Base-by-base conservation (phyloP, 164 flowering plant species). In the Kingdonia uniflora region DNA sequence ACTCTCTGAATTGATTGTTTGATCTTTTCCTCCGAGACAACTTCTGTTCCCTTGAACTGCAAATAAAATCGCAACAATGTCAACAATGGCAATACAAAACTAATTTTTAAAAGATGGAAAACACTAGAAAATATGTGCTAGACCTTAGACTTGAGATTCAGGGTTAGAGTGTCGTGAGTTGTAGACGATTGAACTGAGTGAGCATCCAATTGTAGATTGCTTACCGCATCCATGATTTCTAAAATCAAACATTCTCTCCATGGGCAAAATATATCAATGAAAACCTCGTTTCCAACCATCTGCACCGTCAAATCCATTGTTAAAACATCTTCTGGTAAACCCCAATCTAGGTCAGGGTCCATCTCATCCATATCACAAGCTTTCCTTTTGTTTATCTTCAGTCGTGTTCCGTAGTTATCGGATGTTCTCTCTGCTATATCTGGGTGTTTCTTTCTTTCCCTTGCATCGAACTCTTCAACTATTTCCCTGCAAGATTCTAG, bases 101-200 rank as follows among this genome's bases (percentile, higher is more conserved):
- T 23, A 13, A 2, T 1, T 6, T 17, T 3, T 26, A 3, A 11
- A 15, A 15, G 11, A 17, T 40, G 17, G n/a, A 44, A 42, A 13
- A 43, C 12, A 42, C 14, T 1, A 26, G 12, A 33, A 39, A 25
- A 40, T 12, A 54, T 25, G 22, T 42, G 1, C 1, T 3, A 13
- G 21, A 87, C 97, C 98, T 87, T 80, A 14, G 98, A 75, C 68
- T 72, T 78, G 8, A 85, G 72, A 25, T 62, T 67, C 46, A 91
- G 33, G n/a, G 65, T 57, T 58, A 87, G 74, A 60, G 74, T 57
- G 2, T 84, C 92, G 43, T 77, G 79, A 25, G 19, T 42, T 2
- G 71, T 78, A 13, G 90, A 77, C 15, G 98, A 85, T 42, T 79
- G 80, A 51, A 91, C 76, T 0, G 80, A 65, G 42, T 76, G 71